Evolutionary conservation across 768 basidiomycete species (phyloP).

Genomic region (Boletales sp.): DNA sequence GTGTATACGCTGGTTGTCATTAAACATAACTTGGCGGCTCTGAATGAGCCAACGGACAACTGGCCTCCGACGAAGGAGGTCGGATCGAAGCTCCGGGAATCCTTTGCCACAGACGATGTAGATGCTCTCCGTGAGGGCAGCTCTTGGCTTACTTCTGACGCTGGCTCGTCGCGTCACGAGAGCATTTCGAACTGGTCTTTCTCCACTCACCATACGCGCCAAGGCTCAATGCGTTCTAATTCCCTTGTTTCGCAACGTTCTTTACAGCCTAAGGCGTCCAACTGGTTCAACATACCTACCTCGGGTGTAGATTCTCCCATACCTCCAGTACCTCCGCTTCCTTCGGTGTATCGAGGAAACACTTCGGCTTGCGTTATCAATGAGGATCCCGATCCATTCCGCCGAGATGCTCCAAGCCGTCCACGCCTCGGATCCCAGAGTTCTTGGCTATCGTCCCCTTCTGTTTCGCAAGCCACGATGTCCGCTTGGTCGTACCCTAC

Average conservation of each 20-base stretch:
- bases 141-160: conserved; percentile 77
- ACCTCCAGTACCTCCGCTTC: conserved; percentile 57
- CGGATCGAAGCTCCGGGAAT: conserved; percentile 55
- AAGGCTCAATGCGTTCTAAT: conserved; percentile 10
- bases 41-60: conserved; percentile 47
- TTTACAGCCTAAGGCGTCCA: conserved; percentile 50
- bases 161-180: conserved; percentile 47
- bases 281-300: conserved; percentile 53
- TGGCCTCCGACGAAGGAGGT: conserved; percentile 59
- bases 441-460: conserved; percentile 70
- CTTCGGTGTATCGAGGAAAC: conserved; percentile 50
- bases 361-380: conserved; percentile 38
- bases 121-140: conserved; percentile 71
- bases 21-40: conserved; percentile 57
- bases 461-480: conserved; percentile 52
- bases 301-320: conserved; percentile 41
- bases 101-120: conserved; percentile 69
- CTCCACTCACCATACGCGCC: conserved; percentile 57
- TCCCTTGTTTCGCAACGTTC: conserved; percentile 29
- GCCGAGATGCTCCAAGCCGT: conserved; percentile 48
- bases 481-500: conserved; percentile 71
- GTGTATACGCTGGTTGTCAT: conserved; percentile 61
- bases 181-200: conserved; percentile 72
- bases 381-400: conserved; percentile 63
- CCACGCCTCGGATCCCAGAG: conserved; percentile 59